Base-by-base conservation (phyloP, 2,329 filamentous ascomycete species). In the Xylaria sp. region DNA sequence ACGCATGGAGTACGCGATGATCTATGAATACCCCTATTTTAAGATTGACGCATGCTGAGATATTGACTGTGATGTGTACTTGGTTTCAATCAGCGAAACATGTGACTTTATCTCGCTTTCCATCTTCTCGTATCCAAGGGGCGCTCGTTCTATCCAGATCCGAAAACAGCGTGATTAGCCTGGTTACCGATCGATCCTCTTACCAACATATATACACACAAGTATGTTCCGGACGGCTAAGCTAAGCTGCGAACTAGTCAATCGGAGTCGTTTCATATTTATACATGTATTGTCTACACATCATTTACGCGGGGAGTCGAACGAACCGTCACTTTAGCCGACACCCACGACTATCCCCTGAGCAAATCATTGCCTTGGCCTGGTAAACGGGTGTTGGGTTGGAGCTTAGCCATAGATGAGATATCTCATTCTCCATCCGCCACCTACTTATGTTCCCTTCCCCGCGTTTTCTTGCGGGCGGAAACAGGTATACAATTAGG, bases 291-390 rank as follows among this genome's bases (percentile, higher is more conserved):
- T 49, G 7, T 36, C 31, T 59, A 28, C n/a, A 56, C 26, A 40
- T 51, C 36, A 53, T 44, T 63, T 53, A 42, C 59, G 59, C 59
- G 51, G 53, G 57, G 58, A 17, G 56, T 53, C 38, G 31, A 56
- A 58, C 64, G 33, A 61, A 62, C 53, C n/a, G 31, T 49, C 58
- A 63, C 48, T 67, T 67, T 67, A 67, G 65, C 65, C 65, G 49
- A 64, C 11, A 48, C 38, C 44, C 31, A 23, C 13, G 28, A 44
- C 44, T 28, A 42, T 36, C 28, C 53, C 58, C 31, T 40, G 28
- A 15, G 58, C 53, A 64, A 67, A 67, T 63, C 65, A 59, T 58
- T 23, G 20, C 48, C 49, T 40, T 40, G 20, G 53, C 33, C 38
- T 38, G 46, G 26, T 59, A 59, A 59, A 51, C 53, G 53, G 33